These are phyloP conservation scores for Ajuga chamaepitys DNA, from an alignment of 257 asterid species.

Conservation along the genomic window DNA sequence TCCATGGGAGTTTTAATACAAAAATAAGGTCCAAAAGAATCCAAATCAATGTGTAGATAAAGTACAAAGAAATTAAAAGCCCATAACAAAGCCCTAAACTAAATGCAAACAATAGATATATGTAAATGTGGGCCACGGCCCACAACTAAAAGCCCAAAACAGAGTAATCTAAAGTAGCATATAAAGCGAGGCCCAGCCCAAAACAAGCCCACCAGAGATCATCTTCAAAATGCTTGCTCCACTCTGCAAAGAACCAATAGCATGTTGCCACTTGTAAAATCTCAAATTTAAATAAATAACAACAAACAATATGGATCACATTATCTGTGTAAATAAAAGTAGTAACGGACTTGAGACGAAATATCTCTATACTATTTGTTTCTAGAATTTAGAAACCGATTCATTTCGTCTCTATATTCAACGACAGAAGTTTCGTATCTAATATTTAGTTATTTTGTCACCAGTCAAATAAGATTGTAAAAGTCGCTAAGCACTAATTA, in stretches of 20 bases:
- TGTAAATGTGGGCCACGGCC: conserved; percentile 11
- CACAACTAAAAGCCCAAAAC: neutral
- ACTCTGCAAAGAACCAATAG: too few relatives aligned
- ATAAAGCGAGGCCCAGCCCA: conserved; percentile 43
- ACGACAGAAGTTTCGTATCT: too few relatives aligned
- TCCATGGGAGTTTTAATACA: conserved; percentile 25
- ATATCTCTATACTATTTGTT: too few relatives aligned
- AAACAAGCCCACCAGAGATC: conserved; percentile 29
- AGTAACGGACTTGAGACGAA: too few relatives aligned
- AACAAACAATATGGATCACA: neutral
- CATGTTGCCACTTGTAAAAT: too few relatives aligned
- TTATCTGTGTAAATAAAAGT: too few relatives aligned
- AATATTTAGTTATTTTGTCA: too few relatives aligned
- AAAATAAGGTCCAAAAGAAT: conserved; percentile 45
- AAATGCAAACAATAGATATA: conserved; percentile 16
- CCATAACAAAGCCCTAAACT: conserved; percentile 15
- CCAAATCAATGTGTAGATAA: conserved; percentile 40
- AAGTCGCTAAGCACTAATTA: too few relatives aligned
- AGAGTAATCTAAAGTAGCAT: conserved; percentile 27
- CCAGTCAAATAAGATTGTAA: too few relatives aligned
- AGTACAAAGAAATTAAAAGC: conserved; percentile 20
- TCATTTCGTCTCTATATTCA: too few relatives aligned
- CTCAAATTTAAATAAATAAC: neutral
- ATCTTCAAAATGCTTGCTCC: conserved; percentile 38
- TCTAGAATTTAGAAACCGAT: too few relatives aligned